Base-by-base conservation (phyloP, 2,329 filamentous ascomycete species). In the Monosporascus sp. region DNA sequence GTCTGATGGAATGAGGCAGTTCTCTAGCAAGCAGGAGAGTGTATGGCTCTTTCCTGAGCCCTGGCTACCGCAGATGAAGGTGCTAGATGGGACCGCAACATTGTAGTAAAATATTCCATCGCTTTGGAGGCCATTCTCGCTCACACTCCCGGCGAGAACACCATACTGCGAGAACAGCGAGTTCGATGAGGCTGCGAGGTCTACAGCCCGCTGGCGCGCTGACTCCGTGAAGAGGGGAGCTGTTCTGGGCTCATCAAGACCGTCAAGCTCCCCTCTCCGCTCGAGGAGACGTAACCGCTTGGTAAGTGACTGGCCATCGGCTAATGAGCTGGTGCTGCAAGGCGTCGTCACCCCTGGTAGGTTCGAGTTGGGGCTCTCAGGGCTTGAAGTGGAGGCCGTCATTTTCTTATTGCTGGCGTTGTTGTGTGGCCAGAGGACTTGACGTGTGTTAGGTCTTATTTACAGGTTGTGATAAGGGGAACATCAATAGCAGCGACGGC, bases 31-130 rank as follows among this genome's bases (percentile, higher is more conserved):
- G 48, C 77, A 81, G 1, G 78, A 78, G 1, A 85, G 69, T 0
- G 80, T 84, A 55, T 87, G 82, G 46, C 80, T 84, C 63, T 87
- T 87, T 0, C 84, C 84, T 0, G 79, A 83, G 1, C 84, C 83
- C 55, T 87, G 83, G 20, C 79, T 81, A 1, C 84, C 83, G 51
- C 84, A 87, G 35, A 87, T 81, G 66, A 87, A 87, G 4, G 75
- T 72, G 17, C 82, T 85, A 0, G 78, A 82, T 0, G 84, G 84
- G 0, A 70, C 67, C 0, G 74, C 60, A 2, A 78, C 68, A 50
- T 80, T 79, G 63, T 75, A 74, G 43, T 74, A 77, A 0, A 14
- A 35, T 35, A 35, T 14, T 14, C 31, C 9, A 35, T 35, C 31
- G 5, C 9, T 35, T 35, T 14, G 11, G 9, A 35, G 31, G 11